These are phyloP conservation scores for Magnusiomyces suaveolens DNA, from an alignment of 1,139 yeast species.

Conservation along the genomic window DNA sequence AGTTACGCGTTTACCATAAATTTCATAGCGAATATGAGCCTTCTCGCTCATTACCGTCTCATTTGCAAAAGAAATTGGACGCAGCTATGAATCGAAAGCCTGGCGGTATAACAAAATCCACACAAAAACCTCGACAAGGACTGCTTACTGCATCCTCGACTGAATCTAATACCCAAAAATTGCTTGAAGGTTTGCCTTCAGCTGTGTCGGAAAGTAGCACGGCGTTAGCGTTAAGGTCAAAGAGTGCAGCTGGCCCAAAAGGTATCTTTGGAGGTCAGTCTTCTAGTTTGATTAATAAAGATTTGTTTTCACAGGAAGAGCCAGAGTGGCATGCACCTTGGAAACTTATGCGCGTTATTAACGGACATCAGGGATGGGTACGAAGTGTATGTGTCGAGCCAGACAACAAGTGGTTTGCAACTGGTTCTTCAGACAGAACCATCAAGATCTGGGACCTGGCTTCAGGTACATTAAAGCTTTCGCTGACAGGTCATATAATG, in stretches of 20 bases:
- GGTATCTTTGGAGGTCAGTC: neutral
- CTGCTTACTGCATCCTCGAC: neutral
- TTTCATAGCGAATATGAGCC: slow-evolving; percentile 18
- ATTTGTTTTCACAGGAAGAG: slow-evolving; percentile 17
- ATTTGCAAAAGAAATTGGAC: slow-evolving; percentile 18
- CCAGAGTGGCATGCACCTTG: slow-evolving; percentile 55
- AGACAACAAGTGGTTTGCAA: slow-evolving; percentile 80
- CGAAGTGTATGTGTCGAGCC: slow-evolving; percentile 74
- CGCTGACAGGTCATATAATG: slow-evolving; percentile 88
- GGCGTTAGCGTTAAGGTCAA: slow-evolving; percentile 13
- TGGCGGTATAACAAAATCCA: slow-evolving; percentile 10
- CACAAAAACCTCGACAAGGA: slow-evolving; percentile 1
- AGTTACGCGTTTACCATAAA: slow-evolving; percentile 15
- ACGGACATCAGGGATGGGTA: slow-evolving; percentile 94
- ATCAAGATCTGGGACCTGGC: slow-evolving; percentile 91
- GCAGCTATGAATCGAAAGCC: slow-evolving; percentile 12
- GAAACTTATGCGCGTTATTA: slow-evolving; percentile 62
- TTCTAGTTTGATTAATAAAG: slow-evolving; percentile 10
- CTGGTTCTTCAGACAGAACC: slow-evolving; percentile 83
- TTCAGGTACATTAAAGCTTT: slow-evolving; percentile 54
- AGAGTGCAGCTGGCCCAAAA: neutral
- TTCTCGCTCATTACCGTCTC: slow-evolving; percentile 20
- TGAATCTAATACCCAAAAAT: slow-evolving; percentile 15
- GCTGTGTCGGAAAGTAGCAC: slow-evolving; percentile 14
- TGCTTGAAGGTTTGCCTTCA: slow-evolving; percentile 17